Conservation (phyloP, 495 filamentous ascomycete genomes). For the Talaromyces proteolyticus region DNA sequence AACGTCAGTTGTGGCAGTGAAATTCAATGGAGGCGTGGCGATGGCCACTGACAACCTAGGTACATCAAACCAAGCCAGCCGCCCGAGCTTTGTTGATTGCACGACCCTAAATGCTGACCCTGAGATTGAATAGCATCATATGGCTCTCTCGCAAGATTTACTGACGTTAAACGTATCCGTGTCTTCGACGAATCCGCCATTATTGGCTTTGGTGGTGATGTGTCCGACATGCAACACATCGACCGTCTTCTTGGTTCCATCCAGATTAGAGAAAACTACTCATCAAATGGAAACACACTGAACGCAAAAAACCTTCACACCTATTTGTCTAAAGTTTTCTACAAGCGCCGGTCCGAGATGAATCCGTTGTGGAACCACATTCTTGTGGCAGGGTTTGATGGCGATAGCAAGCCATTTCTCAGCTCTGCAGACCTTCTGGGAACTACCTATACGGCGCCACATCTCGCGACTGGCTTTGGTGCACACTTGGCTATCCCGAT, state of each 20-base stretch:
- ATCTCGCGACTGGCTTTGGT: slow-evolving; percentile 90
- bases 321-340: slow-evolving; percentile 90
- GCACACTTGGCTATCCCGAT: slow-evolving; percentile 89
- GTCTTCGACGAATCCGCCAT: slow-evolving; percentile 68
- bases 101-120: slow-evolving; percentile 4
- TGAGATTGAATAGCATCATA: slow-evolving; percentile 67
- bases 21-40: slow-evolving; percentile 93
- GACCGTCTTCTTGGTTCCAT: slow-evolving; percentile 83
- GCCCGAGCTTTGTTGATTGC: not conserved
- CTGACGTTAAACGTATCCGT: slow-evolving; percentile 84
- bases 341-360: slow-evolving; percentile 89
- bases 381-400: slow-evolving; percentile 83
- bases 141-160: slow-evolving; percentile 93
- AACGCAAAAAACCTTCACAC: slow-evolving; percentile 93
- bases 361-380: slow-evolving; percentile 97
- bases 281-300: slow-evolving; percentile 50
- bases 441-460: slow-evolving; percentile 81
- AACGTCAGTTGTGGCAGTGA: slow-evolving; percentile 88
- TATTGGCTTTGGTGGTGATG: slow-evolving; percentile 87
- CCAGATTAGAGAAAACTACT: slow-evolving; percentile 84
- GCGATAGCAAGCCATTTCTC: slow-evolving; percentile 74
- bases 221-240: slow-evolving; percentile 97
- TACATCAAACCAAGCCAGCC: slow-evolving; percentile 28
- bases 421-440: slow-evolving; percentile 87
- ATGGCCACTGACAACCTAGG: slow-evolving; percentile 96